Conservation (phyloP, 148 eudicot genomes). For the Agrostemma githago region DNA sequence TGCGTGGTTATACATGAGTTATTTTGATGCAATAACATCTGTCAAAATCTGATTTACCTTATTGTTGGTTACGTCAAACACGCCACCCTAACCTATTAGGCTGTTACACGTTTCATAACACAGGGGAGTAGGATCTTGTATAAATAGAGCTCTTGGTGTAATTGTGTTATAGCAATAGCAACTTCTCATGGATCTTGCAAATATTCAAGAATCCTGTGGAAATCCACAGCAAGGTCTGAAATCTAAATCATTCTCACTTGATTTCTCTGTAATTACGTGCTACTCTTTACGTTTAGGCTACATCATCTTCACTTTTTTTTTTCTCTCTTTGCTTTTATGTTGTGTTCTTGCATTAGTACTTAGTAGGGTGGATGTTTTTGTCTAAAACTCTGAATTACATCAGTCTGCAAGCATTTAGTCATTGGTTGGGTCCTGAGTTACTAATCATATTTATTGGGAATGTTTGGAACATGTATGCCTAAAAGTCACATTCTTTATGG, state of each 20-base stretch:
- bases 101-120: conserved; percentile 7
- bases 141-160: conserved; percentile 27
- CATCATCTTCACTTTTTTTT: background rate
- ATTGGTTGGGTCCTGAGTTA: background rate
- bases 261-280: background rate
- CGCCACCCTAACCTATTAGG: background rate
- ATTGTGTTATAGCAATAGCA: conserved; percentile 11
- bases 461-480: too few species aligned
- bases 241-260: background rate
- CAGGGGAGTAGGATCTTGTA: conserved; percentile 14
- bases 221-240: conserved; percentile 26
- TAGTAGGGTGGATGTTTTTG: background rate
- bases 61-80: conserved; percentile 4
- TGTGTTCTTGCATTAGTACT: background rate
- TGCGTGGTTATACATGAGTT: background rate
- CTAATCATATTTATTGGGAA: background rate
- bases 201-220: conserved; percentile 17
- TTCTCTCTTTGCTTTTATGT: background rate
- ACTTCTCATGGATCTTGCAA: conserved; percentile 29
- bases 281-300: background rate
- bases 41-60: background rate
- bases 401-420: background rate
- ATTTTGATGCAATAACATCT: background rate
- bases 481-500: too few species aligned
- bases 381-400: background rate